Evolutionary conservation across 331 rosid genomes (phyloP).

Genomic region (Prunus yedoensis): DNA sequence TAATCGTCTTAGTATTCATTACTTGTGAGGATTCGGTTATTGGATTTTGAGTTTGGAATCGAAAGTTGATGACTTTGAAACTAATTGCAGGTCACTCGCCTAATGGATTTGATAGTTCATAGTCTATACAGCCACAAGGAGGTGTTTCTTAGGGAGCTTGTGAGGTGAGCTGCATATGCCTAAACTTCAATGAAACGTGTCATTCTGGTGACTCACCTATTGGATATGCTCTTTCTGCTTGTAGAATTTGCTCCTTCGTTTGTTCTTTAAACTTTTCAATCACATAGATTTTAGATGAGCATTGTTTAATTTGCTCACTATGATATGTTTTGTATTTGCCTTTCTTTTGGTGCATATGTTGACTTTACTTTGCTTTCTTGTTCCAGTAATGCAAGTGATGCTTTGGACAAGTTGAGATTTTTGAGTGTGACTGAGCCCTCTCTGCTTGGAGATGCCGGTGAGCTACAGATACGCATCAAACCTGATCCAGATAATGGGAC

Average conservation of each 20-base stretch:
- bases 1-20: background rate
- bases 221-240: background rate
- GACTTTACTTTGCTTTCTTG: slow-evolving; percentile 7
- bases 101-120: slow-evolving; percentile 96
- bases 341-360: background rate
- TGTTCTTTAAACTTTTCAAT: slow-evolving; percentile 14
- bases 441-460: slow-evolving; percentile 86
- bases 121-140: slow-evolving; percentile 98
- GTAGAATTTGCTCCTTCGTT: background rate
- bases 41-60: background rate
- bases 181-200: background rate
- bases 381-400: slow-evolving; percentile 93
- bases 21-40: background rate
- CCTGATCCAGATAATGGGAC: slow-evolving; percentile 91
- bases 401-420: slow-evolving; percentile 93
- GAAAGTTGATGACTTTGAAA: slow-evolving; percentile 16
- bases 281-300: background rate
- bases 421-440: slow-evolving; percentile 94
- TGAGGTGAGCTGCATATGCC: slow-evolving; percentile 56
- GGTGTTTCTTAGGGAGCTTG: slow-evolving; percentile 96
- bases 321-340: background rate
- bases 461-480: slow-evolving; percentile 84
- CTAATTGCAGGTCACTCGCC: slow-evolving; percentile 78
- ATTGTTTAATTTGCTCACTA: background rate
- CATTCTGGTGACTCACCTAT: slow-evolving; percentile 1